Evolutionary conservation across 139 green algal genomes (phyloP), one percentile per base, ranked within the genome.

Genomic region (Dunaliella primolecta): DNA sequence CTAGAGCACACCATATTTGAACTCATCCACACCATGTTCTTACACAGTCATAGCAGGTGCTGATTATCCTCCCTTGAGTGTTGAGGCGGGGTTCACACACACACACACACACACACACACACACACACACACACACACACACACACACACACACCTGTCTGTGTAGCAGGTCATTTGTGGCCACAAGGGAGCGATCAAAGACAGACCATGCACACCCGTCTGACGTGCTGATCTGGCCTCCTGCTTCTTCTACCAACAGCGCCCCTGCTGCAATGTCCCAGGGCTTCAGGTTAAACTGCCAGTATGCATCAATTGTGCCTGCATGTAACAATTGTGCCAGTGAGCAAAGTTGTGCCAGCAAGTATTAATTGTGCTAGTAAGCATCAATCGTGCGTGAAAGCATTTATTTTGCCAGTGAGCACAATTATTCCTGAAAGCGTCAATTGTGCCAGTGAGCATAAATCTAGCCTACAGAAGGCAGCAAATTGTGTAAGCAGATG

Each of bases 201-300:
- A 92, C 86, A 31, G 38, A 87, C 80, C 91, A 94, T n/a, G 91
- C 88, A 3, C 86, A 74, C 2, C 90, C 90, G 36, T 93, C 90
- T 1, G 80, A 81, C 0, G 90, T 93, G 34, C 85, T 90, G 20
- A 89, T 83, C 1, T 83, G 85, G 1, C 90, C 91, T 25, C 91
- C 91, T 24, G 91, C 91, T 84, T 94, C 91, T 70, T 93, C 90
- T 1, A 93, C 23, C 30, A 94, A 90, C 29, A 92, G 64, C n/a
- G 89, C 83, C 27, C 91, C 91, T 0, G 85, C 85, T 36, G 86
- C 82, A 37, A 89, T 83, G 31, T 86, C 86, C 82, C 87, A 93
- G 0, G 90, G 90, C 84, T 94, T 94, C 2, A 94, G 83, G 31
- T 86, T 83, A 84, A 90, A 93, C 86, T 93, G 87, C 81, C 83